phyloP scores from a whole-genome alignment of 106 monocot genomes.

The Vanilla planifolia region DNA sequence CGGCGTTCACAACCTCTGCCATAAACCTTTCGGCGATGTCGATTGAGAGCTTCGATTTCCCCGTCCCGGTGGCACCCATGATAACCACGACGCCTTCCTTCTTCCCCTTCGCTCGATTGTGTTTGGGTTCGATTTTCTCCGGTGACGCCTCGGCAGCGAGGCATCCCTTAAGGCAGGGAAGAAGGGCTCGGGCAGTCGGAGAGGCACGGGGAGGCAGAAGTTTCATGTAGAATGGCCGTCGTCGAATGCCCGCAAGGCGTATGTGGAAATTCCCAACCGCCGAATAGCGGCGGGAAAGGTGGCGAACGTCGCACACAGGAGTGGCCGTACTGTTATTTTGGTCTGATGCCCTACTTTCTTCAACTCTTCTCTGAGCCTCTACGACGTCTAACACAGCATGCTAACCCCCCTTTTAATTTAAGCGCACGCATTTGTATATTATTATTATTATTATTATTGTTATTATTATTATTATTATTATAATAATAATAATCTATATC shows the following conservation, averaged over 20 bases:
- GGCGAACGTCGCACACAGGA: too few relatives aligned
- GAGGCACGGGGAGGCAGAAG: not conserved
- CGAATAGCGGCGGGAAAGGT: not conserved
- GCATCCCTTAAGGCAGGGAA: not conserved
- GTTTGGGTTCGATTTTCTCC: not conserved
- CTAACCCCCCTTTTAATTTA: too few relatives aligned
- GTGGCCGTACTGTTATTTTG: not conserved
- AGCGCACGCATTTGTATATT: too few relatives aligned
- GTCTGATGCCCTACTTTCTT: not conserved
- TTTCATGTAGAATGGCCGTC: not conserved
- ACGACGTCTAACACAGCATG: too few relatives aligned
- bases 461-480: too few relatives aligned
- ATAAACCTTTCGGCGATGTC: conserved; percentile 36
- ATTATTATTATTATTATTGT: too few relatives aligned
- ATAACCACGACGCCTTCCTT: conserved; percentile 46
- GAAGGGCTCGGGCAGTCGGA: not conserved
- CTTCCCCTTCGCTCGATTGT: not conserved
- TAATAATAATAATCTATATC: too few relatives aligned
- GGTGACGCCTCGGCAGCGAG: not conserved
- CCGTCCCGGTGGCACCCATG: conserved; percentile 78
- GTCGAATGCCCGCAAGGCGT: not conserved
- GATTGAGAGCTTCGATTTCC: conserved; percentile 72
- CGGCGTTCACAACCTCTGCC: conserved; percentile 69
- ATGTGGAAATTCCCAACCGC: not conserved
- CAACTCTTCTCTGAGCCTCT: not conserved